A percentile compares a stretch with the other conserved stretches of the same genome.
These are phyloP conservation scores for Zarea fungicola DNA, from an alignment of 2,329 filamentous ascomycete species.

Conservation along the genomic window DNA sequence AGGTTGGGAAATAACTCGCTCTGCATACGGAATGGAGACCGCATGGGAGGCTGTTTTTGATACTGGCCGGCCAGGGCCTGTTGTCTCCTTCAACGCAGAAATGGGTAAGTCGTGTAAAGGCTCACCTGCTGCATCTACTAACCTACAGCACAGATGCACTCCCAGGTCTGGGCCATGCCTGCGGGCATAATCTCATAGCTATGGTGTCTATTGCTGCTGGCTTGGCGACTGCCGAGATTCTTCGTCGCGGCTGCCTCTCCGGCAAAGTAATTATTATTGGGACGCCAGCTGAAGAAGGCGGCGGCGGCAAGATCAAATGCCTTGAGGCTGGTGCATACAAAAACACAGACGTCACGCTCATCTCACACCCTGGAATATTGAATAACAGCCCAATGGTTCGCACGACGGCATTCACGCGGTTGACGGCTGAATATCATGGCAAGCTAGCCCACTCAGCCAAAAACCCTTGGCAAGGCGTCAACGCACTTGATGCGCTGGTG, in stretches of 20 bases:
- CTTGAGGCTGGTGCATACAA: constrained; percentile 41
- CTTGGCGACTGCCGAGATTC: constrained; percentile 8
- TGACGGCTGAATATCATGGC: constrained; percentile 49
- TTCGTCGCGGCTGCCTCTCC: not conserved
- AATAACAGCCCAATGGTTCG: constrained; percentile 42
- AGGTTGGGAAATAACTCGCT: constrained; percentile 34
- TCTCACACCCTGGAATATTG: constrained; percentile 27
- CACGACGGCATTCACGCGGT: constrained; percentile 45
- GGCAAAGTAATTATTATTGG: constrained; percentile 34
- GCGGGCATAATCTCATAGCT: constrained; percentile 51
- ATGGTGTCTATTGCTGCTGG: constrained; percentile 42
- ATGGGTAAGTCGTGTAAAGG: constrained; percentile 20
- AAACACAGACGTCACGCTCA: constrained; percentile 27
- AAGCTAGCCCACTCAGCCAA: constrained; percentile 51
- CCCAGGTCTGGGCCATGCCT: constrained; percentile 46
- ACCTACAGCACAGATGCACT: constrained; percentile 36
- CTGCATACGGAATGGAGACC: constrained; percentile 38
- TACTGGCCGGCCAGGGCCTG: constrained; percentile 29
- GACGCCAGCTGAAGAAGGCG: constrained; percentile 51
- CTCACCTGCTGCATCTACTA: not conserved
- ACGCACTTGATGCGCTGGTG: constrained; percentile 53
- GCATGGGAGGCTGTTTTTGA: constrained; percentile 38
- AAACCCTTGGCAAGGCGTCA: constrained; percentile 54
- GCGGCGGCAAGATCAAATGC: constrained; percentile 45
- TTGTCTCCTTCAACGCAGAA: constrained; percentile 38